Conservation (phyloP, 257 asterid genomes). For the Solanum peruvianum region DNA sequence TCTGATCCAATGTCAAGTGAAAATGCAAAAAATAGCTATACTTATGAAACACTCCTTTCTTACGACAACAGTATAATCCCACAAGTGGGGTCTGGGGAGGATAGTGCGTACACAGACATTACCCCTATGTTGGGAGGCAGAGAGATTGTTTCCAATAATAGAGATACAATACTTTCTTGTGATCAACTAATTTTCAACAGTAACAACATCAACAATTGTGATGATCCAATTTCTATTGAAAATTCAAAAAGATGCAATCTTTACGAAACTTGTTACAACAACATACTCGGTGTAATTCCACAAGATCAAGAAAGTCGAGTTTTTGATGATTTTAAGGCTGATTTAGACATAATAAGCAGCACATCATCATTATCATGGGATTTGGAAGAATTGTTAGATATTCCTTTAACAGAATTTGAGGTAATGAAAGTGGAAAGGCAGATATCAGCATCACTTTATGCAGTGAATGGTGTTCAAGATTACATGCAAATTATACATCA, state of each 20-base stretch:
- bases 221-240: background rate
- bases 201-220: background rate
- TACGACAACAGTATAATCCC: background rate
- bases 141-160: background rate
- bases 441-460: slow-evolving; percentile 73
- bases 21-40: background rate
- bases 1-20: background rate
- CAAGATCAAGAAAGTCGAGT: background rate
- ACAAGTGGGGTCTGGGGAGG: background rate
- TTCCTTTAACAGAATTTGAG: slow-evolving; percentile 32
- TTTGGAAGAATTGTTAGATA: background rate
- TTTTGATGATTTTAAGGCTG: slow-evolving; percentile 30
- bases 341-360: slow-evolving; percentile 21
- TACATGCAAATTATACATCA: slow-evolving; percentile 43
- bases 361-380: slow-evolving; percentile 11
- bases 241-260: background rate
- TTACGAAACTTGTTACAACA: background rate
- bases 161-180: background rate
- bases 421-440: slow-evolving; percentile 58
- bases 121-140: background rate
- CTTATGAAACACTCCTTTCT: background rate
- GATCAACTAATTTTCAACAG: background rate
- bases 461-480: slow-evolving; percentile 61
- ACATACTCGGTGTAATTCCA: background rate
- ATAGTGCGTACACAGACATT: background rate